Evolutionary conservation across 805 yeast species (phyloP), one percentile per base, ranked within the genome.

Genomic region (Yarrowia sp.): DNA sequence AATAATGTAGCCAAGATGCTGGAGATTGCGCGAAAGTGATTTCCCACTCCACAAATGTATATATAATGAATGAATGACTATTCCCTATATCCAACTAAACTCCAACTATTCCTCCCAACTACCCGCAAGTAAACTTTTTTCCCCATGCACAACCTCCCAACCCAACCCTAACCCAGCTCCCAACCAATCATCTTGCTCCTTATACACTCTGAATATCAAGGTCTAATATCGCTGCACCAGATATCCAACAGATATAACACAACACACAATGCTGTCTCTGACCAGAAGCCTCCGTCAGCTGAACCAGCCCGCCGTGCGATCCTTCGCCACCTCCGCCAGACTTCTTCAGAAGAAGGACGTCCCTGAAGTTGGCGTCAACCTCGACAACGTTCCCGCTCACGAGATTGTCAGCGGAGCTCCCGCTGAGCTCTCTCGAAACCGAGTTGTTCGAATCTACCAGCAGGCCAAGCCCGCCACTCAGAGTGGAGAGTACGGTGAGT

Each of bases 381-480:
- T 58, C 51, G 64, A 58, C 50, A 58, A 58, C 41, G 51, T 58
- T 11, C 51, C 51, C 6, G 33, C 58, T 51, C 41, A 85, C 71
- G 92, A 89, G 74, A 67, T 85, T 39, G 78, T 87, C 65, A 84
- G 88, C 66, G 96, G 96, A 13, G 96, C 96, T 10, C 96, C 96
- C 63, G 73, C 73, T 48, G 93, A 86, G 65, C 77, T 88, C 58
- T 68, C 76, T 62, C 78, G 85, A 18, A 79, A 81, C 65, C 83
- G 96, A 76, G 81, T 85, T 28, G 96, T 87, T 6, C 83, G 93
- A 74, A 90, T 90, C 73, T 90, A 80, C 76, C 83, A 87, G 75
- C 91, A 88, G 73, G 77, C 91, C 67, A 88, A 88, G 76, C 80
- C 90, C 14, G 96, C 96, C 42, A 90, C 92, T 15, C 96, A 90